Percentiles rank a stretch among this genome's conserved stretches.
phyloP scores from a whole-genome alignment of 176 grass and related monocot species.

The Lolium multiflorum region DNA sequence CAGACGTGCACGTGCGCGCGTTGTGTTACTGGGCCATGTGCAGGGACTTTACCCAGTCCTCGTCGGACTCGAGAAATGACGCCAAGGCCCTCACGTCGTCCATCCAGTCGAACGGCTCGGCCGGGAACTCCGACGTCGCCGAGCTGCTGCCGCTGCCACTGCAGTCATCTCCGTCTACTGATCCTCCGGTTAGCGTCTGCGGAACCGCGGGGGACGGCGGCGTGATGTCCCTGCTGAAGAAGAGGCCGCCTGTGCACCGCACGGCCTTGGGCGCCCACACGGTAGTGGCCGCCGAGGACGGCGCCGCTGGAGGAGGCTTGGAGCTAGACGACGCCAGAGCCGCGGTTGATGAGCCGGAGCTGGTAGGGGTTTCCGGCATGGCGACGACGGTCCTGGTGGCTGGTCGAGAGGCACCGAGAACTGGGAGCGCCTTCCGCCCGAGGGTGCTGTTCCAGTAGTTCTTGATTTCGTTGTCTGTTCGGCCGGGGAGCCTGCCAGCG shows the following conservation, averaged over 20 bases:
- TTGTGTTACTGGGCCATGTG: conserved; percentile 9
- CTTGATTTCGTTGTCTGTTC: conserved; percentile 99
- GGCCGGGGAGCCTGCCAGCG: conserved; percentile 83
- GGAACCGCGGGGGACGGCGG: neutral
- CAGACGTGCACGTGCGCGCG: too few relatives aligned
- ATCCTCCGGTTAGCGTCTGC: neutral
- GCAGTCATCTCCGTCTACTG: conserved; percentile 28
- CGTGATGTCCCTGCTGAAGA: conserved; percentile 31
- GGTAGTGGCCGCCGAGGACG: neutral
- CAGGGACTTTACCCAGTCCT: conserved; percentile 50
- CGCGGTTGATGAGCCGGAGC: neutral
- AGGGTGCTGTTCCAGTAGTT: conserved; percentile 97
- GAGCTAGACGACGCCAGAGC: conserved; percentile 15
- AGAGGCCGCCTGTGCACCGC: conserved; percentile 49
- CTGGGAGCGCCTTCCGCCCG: conserved; percentile 48
- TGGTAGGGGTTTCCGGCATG: conserved; percentile 1
- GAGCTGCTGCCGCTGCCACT: conserved; percentile 47
- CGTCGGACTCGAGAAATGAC: conserved; percentile 69
- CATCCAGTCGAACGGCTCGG: conserved; percentile 62
- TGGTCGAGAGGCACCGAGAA: neutral
- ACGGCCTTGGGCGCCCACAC: conserved; percentile 61
- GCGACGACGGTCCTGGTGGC: neutral
- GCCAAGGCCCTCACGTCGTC: conserved; percentile 63
- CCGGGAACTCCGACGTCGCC: conserved; percentile 31
- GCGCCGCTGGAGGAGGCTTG: neutral